Percentiles rank a stretch among this genome's conserved stretches.
Conservation (phyloP, 768 basidiomycete genomes). For the Psilocybe subaeruginosa region DNA sequence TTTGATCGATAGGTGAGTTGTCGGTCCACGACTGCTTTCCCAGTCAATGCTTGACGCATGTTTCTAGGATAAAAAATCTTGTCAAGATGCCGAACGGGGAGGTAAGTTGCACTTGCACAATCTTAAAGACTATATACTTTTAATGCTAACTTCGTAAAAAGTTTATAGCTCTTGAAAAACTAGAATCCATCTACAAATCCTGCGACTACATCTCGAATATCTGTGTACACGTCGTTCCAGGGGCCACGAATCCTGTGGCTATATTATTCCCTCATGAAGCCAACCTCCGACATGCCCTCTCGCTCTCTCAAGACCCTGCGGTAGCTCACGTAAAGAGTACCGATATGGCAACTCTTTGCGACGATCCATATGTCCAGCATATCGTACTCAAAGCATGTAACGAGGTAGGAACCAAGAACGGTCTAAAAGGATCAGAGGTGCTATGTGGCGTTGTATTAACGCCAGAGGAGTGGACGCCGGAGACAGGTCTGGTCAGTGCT, state of each 20-base stretch:
- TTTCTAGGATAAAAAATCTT: constrained; percentile 70
- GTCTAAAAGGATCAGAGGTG: constrained; percentile 79
- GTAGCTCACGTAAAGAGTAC: constrained; percentile 13
- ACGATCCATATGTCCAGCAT: constrained; percentile 27
- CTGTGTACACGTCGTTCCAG: constrained; percentile 76
- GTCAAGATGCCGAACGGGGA: constrained; percentile 84
- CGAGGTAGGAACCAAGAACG: constrained; percentile 76
- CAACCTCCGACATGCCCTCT: constrained; percentile 64
- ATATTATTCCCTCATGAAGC: constrained; percentile 81
- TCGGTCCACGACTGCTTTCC: neutral
- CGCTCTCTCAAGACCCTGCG: constrained; percentile 14
- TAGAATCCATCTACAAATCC: constrained; percentile 88
- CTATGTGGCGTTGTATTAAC: constrained; percentile 79
- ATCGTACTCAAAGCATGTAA: constrained; percentile 80
- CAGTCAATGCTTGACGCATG: neutral
- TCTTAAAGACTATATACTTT: neutral
- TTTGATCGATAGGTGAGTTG: constrained; percentile 72
- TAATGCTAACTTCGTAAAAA: constrained; percentile 25
- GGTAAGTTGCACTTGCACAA: constrained; percentile 31
- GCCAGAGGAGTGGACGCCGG: constrained; percentile 89
- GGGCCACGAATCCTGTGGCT: constrained; percentile 82
- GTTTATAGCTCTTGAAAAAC: constrained; percentile 90
- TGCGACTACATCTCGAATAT: constrained; percentile 79
- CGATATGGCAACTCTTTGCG: constrained; percentile 12
- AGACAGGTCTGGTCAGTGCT: constrained; percentile 85